Base-by-base conservation (phyloP, 345 rosid species). In the Schrenkiella parvula region DNA sequence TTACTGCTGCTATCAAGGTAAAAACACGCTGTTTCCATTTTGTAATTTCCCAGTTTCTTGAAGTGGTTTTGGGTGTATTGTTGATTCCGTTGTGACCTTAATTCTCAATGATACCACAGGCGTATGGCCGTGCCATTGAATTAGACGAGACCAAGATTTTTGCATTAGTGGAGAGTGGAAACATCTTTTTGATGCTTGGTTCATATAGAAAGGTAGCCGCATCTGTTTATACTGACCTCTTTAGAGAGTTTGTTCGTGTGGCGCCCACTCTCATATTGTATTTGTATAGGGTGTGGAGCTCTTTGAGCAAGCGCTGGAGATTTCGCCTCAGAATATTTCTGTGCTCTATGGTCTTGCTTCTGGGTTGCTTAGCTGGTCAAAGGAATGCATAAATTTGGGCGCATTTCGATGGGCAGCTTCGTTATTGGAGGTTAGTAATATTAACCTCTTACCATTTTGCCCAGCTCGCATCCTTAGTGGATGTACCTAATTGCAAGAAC, bases 1-100 rank as follows among this genome's bases (percentile, higher is more conserved):
- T 85, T 74, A 89, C 96, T 69, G 99, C 99, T 60, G 95, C 99
- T 58, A 76, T 87, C 70, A 95, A 95, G 96, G 99, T 89, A 72
- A 28, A 4, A 35, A 15, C 8, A 29, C 0, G 14, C 41, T 60
- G 22, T 44, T 50, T 52, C 60, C 21, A 13, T 62, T 68, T 70
- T 53, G 34, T 15, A 44, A 1, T 28, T 47, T 48, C 5, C 9
- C 5, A 4, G 13, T 65, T 59, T 66, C 5, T 19, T 12, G 26
- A 22, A 56, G 8, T 64, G 63, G 65, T 58, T 68, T 68, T 17
- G 14, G 31, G 32, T 41, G 61, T 35, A 3, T 21, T 61, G 59
- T 26, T 55, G 34, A 13, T 64, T 46, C 12, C 4, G 2, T 9
- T 51, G 70, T 75, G 32, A 32, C 13, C 47, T 44, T 35, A 17